Evolutionary conservation across 441 rosid species (phyloP).

Genomic region (Hypseocharis bilobata): DNA sequence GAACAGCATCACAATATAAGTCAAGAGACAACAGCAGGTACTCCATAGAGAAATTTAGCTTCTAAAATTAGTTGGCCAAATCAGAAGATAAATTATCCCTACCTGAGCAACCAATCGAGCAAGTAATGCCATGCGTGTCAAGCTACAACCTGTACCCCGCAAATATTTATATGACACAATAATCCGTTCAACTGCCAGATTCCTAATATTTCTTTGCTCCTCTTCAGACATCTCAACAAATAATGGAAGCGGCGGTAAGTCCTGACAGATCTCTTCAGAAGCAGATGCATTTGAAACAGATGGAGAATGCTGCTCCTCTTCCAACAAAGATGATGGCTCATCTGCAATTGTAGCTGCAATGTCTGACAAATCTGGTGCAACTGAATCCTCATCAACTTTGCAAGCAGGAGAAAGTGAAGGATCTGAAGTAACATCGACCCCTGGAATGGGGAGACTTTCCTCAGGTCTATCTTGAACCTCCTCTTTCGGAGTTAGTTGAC

Average conservation of each 20-base stretch:
- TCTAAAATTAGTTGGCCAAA: conserved; percentile 5
- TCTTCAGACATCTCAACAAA: conserved; percentile 67
- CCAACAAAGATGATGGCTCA: conserved; percentile 37
- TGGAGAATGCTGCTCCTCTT: conserved; percentile 44
- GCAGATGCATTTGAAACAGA: conserved; percentile 34
- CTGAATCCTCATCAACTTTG: conserved; percentile 40
- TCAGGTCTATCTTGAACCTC: conserved; percentile 35
- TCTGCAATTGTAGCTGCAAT: conserved; percentile 35
- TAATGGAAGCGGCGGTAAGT: conserved; percentile 59
- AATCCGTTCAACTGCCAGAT: conserved; percentile 63
- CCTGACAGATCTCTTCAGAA: conserved; percentile 59
- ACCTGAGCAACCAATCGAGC: conserved; percentile 90
- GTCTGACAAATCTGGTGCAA: conserved; percentile 36
- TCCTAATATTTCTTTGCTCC: conserved; percentile 44
- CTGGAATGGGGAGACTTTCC: conserved; percentile 37
- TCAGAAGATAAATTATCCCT: conserved; percentile 18
- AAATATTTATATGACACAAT: conserved; percentile 61
- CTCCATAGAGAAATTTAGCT: neutral
- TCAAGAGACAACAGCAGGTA: neutral
- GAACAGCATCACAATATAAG: neutral
- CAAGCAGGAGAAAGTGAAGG: conserved; percentile 36
- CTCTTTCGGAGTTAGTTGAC: conserved; percentile 42
- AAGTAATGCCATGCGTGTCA: conserved; percentile 60
- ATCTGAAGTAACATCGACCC: conserved; percentile 44
- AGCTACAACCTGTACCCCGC: conserved; percentile 42